Conservation (phyloP, 139 green algal genomes). For the Spirogloea muscicola region DNA sequence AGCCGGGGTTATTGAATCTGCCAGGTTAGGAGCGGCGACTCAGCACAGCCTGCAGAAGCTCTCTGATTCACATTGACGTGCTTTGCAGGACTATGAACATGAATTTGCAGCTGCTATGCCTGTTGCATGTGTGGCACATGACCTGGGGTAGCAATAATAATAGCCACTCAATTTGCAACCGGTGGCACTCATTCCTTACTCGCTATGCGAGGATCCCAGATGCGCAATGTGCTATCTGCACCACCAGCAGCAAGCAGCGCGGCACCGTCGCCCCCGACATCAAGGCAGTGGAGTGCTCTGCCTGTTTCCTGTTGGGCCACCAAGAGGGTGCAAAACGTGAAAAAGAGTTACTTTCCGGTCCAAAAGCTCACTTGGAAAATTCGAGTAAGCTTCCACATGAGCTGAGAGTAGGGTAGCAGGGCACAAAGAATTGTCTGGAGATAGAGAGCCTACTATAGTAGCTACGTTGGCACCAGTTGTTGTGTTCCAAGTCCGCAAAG, state of each 20-base stretch:
- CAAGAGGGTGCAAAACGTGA: background rate
- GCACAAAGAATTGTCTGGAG: no score
- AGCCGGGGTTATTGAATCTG: background rate
- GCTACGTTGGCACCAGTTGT: constrained; percentile 20
- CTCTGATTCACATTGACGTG: no score
- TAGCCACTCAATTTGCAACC: background rate
- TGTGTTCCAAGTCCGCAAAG: constrained; percentile 32
- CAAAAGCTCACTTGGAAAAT: no score
- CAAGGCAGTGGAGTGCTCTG: constrained; percentile 6
- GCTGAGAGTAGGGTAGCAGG: no score
- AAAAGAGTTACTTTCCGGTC: constrained; percentile 5
- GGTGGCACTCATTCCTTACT: no score
- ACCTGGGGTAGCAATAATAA: background rate
- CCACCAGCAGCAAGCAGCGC: constrained; percentile 27
- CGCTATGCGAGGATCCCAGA: constrained; percentile 26
- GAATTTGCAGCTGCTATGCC: no score
- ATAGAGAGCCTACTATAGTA: no score
- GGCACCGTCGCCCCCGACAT: constrained; percentile 6
- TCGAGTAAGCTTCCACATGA: no score
- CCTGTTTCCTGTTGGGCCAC: constrained; percentile 3
- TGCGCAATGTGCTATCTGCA: constrained; percentile 30
- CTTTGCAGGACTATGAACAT: no score
- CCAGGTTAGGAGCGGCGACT: background rate
- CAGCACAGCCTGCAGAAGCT: no score
- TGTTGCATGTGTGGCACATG: no score